These are phyloP conservation scores for Eucalyptus polybractea DNA, from an alignment of 345 rosid species.

Conservation along the genomic window DNA sequence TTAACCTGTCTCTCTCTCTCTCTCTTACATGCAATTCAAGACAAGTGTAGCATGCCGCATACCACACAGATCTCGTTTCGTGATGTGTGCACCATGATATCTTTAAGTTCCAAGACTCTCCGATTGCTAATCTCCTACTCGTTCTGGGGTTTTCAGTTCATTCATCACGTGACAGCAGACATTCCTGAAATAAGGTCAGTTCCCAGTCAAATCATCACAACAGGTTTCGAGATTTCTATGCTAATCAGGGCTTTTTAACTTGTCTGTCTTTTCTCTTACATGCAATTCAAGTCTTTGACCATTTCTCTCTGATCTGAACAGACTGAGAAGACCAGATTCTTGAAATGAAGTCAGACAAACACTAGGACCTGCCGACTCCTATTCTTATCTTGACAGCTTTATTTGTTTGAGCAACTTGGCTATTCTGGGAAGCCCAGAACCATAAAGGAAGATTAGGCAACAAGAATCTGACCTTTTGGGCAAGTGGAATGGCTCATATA, in stretches of 20 bases:
- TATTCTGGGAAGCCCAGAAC: neutral
- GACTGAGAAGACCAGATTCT: neutral
- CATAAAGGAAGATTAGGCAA: neutral
- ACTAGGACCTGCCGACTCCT: neutral
- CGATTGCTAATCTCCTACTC: neutral
- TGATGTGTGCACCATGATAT: too few relatives aligned
- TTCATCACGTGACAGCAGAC: neutral
- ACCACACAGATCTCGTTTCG: too few relatives aligned
- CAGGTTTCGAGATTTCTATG: neutral
- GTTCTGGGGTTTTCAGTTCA: neutral
- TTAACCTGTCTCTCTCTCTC: neutral
- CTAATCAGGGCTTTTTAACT: neutral
- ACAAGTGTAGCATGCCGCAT: too few relatives aligned
- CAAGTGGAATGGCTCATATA: neutral
- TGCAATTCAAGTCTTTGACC: neutral
- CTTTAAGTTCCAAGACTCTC: neutral
- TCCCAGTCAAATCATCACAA: neutral
- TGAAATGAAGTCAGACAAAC: neutral
- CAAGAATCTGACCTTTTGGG: neutral
- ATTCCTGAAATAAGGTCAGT: neutral
- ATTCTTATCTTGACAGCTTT: neutral
- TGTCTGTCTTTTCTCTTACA: neutral
- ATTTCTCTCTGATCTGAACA: neutral
- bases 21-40: neutral
- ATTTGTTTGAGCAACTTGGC: neutral